Base-by-base conservation (phyloP, 2,329 filamentous ascomycete genomes). In the Fusarium sublunatum region DNA sequence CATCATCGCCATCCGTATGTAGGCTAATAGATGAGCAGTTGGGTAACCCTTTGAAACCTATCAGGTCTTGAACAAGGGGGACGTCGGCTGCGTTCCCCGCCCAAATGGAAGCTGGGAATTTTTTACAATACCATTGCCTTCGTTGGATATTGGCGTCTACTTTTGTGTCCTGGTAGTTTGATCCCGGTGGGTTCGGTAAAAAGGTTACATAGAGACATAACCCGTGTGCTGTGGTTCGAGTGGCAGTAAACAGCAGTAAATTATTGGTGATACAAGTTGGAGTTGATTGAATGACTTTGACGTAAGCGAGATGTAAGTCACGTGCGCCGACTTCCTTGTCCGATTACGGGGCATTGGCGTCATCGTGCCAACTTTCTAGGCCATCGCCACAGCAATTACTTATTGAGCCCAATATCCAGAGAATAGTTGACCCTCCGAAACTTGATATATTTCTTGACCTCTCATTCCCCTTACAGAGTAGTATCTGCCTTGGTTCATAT, bases 61-160 rank as follows among this genome's bases (percentile, higher is more conserved):
- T 29, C 3, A 64, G 25, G 10, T 48, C n/a, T 9, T 48, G 46
- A 0, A 64, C 8, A 5, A 15, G 3, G 9, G 22, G 8, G 3
- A 22, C 24, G 10, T 60, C 45, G 13, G 26, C 11, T 15, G 15
- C 35, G 19, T 44, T 19, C 9, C 48, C 32, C 2, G 59, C 49
- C 59, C 59, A 60, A 19, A 60, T 54, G 12, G 59, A 64, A 6
- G 32, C 44, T 0, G 61, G 59, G 6, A 34, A 49, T 0, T 9
- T 28, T 12, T n/a, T n/a, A 36, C 39, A 28, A 35, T 43, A 29
- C 39, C 44, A 15, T 22, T 10, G 11, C 15, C 34, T 24, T 31
- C 32, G 13, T 3, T 19, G 19, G 19, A 19, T 19, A 19, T 19
- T 19, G 3, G 19, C 19, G 19, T 19, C n/a, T n/a, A n/a, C n/a